Evolutionary conservation across 1,284 basidiomycete species (phyloP).

Genomic region (Stygiomarasmius scandens): DNA sequence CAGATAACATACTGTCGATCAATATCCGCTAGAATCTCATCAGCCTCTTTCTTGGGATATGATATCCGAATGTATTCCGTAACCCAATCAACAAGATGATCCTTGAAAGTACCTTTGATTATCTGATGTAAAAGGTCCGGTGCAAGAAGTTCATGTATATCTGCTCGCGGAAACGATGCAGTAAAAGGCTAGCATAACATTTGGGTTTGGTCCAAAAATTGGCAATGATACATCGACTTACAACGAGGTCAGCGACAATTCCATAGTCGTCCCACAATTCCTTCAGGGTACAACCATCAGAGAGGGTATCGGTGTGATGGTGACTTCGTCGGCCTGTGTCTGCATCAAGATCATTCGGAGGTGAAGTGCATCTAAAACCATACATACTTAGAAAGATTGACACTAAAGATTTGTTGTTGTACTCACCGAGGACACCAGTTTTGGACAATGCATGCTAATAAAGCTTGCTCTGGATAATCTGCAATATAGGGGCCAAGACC

Average conservation of each 20-base stretch:
- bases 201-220: too few species aligned
- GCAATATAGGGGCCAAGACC: slow-evolving; percentile 35
- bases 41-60: slow-evolving; percentile 17
- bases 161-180: slow-evolving; percentile 19
- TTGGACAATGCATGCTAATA: slow-evolving; percentile 25
- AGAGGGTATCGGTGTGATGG: background rate
- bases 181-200: slow-evolving; percentile 13
- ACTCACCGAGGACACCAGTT: slow-evolving; percentile 34
- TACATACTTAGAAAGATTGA: background rate
- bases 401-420: background rate
- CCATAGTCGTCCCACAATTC: slow-evolving; percentile 11
- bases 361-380: slow-evolving; percentile 15
- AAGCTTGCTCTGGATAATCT: slow-evolving; percentile 32
- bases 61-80: slow-evolving; percentile 20
- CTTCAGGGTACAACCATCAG: background rate
- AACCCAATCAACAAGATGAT: slow-evolving; percentile 28
- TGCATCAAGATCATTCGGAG: slow-evolving; percentile 11
- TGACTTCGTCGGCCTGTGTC: background rate
- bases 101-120: slow-evolving; percentile 34
- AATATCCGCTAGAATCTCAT: slow-evolving; percentile 27
- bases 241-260: slow-evolving; percentile 1
- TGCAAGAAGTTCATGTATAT: slow-evolving; percentile 29
- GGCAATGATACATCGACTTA: too few species aligned
- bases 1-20: slow-evolving; percentile 24
- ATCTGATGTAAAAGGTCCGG: slow-evolving; percentile 33